These are phyloP conservation scores for Dalbergia cochinchinensis DNA, from an alignment of 306 rosid species.

Conservation along the genomic window DNA sequence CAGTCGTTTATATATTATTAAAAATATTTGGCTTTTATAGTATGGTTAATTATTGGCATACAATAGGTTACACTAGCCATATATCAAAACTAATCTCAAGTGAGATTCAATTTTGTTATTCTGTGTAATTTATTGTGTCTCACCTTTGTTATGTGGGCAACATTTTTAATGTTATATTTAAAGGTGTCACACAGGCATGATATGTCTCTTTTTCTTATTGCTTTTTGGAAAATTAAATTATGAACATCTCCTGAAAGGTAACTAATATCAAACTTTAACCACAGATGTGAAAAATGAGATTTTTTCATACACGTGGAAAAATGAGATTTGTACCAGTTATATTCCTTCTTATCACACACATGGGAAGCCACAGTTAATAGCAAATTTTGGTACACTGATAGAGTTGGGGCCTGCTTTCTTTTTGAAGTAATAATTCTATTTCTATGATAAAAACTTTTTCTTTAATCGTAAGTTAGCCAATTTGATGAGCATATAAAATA, in stretches of 20 bases:
- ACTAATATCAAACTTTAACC: neutral
- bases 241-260: neutral
- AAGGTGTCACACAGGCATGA: too few relatives aligned
- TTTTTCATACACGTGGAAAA: neutral
- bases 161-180: too few relatives aligned
- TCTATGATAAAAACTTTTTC: neutral
- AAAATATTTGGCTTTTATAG: too few relatives aligned
- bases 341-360: neutral
- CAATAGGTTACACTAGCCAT: too few relatives aligned
- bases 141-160: too few relatives aligned
- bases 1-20: too few relatives aligned
- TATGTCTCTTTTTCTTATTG: too few relatives aligned
- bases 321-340: conserved; percentile 5
- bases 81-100: too few relatives aligned
- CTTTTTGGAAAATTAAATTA: neutral
- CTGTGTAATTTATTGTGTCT: too few relatives aligned
- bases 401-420: neutral
- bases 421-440: neutral
- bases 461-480: neutral
- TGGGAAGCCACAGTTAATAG: conserved; percentile 15
- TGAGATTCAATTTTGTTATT: too few relatives aligned
- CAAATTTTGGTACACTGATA: conserved; percentile 21
- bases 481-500: neutral
- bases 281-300: too few relatives aligned
- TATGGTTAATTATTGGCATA: too few relatives aligned